Evolutionary conservation across 768 basidiomycete species (phyloP).

Genomic region (Strobilomyces confusus): DNA sequence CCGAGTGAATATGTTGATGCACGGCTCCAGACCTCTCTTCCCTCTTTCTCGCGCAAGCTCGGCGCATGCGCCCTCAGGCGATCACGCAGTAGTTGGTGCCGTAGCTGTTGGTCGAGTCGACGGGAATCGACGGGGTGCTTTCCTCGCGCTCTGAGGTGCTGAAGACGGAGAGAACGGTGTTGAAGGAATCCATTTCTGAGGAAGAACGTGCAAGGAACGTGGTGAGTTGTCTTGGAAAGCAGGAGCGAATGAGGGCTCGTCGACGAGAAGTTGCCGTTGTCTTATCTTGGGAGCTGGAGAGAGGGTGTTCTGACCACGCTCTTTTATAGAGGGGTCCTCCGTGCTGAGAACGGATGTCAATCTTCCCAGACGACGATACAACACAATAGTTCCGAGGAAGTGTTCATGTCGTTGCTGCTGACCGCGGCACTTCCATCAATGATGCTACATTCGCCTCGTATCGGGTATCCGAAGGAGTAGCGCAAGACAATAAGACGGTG

Average conservation of each 20-base stretch:
- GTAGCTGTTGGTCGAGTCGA: slow-evolving; percentile 6
- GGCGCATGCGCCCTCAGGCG: slow-evolving; percentile 7
- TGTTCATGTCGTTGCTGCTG: background rate
- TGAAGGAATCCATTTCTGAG: slow-evolving; percentile 23
- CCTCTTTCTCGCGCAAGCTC: background rate
- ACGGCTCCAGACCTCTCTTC: background rate
- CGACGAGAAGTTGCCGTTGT: no score
- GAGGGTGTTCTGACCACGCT: background rate
- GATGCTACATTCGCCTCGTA: background rate
- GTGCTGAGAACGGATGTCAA: background rate
- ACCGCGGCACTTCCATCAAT: background rate
- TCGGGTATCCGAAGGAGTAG: slow-evolving; percentile 4
- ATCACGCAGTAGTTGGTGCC: slow-evolving; percentile 16
- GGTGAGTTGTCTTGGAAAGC: background rate
- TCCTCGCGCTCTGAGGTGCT: slow-evolving; percentile 4
- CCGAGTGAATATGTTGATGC: slow-evolving; percentile 7
- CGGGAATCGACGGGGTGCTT: slow-evolving; percentile 11
- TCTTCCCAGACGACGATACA: background rate
- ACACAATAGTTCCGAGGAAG: slow-evolving; percentile 1
- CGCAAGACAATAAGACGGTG: slow-evolving; percentile 25
- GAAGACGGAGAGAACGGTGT: slow-evolving; percentile 14
- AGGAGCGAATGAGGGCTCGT: background rate
- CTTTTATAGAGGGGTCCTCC: slow-evolving; percentile 17
- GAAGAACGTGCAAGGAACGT: background rate
- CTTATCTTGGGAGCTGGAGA: slow-evolving; percentile 10